Conservation (phyloP, 2,329 filamentous ascomycete species). For the Stagonosporopsis chrysanthemi region DNA sequence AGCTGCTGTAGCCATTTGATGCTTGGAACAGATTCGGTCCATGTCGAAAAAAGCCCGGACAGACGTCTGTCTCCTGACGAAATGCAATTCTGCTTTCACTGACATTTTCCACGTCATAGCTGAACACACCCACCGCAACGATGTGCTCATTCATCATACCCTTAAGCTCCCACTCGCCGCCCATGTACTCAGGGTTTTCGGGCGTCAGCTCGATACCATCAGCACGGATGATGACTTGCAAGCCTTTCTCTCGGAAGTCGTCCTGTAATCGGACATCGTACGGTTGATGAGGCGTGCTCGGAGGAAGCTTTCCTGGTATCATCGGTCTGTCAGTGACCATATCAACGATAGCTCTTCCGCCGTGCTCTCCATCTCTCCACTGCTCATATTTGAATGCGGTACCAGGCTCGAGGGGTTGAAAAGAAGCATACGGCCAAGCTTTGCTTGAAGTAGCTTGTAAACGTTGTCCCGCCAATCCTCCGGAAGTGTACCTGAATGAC, state of each 20-base stretch:
- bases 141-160: not conserved
- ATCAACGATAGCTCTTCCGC: not conserved
- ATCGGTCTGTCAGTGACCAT: constrained; percentile 2
- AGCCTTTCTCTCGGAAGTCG: not conserved
- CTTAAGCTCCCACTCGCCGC: not conserved
- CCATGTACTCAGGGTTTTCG: not conserved
- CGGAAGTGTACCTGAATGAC: not conserved
- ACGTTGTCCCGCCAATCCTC: not conserved
- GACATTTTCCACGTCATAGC: not conserved
- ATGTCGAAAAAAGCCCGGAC: not conserved
- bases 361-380: not conserved
- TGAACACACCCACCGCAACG: not conserved
- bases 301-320: not conserved
- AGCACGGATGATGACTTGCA: not conserved
- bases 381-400: constrained; percentile 1
- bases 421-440: not conserved
- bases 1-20: not conserved
- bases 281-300: not conserved
- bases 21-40: not conserved
- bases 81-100: not conserved
- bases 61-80: not conserved
- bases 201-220: not conserved
- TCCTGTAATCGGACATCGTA: not conserved
- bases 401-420: not conserved
- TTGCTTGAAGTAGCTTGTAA: not conserved